These are phyloP conservation scores for Diaporthe sp. DNA, from an alignment of 2,329 filamentous ascomycete genomes.

Conservation along the genomic window DNA sequence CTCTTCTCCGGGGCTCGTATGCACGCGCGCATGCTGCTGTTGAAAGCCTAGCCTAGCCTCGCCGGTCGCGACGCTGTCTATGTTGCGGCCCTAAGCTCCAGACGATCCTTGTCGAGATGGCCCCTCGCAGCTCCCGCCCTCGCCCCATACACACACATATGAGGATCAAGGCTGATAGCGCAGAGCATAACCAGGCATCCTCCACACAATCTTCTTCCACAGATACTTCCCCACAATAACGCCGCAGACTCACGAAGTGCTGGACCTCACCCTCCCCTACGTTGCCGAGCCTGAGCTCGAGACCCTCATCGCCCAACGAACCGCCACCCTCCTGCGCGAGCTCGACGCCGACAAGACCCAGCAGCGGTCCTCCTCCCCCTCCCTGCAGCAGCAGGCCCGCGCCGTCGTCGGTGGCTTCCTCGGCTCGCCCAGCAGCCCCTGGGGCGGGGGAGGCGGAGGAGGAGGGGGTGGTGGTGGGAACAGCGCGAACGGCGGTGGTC, in stretches of 20 bases:
- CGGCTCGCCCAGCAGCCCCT: neutral
- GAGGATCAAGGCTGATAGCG: slow-evolving; percentile 12
- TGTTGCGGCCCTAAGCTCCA: too few relatives aligned
- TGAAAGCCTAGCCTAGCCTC: slow-evolving; percentile 1
- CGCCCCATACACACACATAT: neutral
- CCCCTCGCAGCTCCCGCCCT: neutral
- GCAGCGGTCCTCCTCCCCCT: slow-evolving; percentile 39
- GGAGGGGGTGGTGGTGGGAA: neutral
- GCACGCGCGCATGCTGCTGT: neutral
- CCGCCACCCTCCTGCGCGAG: slow-evolving; percentile 82
- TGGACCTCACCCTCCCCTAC: slow-evolving; percentile 90
- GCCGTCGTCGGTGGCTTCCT: slow-evolving; percentile 37
- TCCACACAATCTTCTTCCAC: slow-evolving; percentile 99
- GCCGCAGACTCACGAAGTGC: slow-evolving; percentile 87
- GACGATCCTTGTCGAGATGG: too few relatives aligned
- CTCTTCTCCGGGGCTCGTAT: neutral
- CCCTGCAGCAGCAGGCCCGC: slow-evolving; percentile 39
- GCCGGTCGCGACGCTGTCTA: neutral
- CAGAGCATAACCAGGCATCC: slow-evolving; percentile 73
- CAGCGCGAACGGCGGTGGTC: slow-evolving; percentile 61
- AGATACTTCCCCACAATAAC: slow-evolving; percentile 92
- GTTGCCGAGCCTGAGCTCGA: slow-evolving; percentile 93
- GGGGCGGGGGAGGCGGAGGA: slow-evolving; percentile 34
- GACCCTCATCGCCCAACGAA: slow-evolving; percentile 91
- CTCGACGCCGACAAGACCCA: slow-evolving; percentile 70